Evolutionary conservation across 2,329 filamentous ascomycete species (phyloP).

Genomic region (Zarea fungicola): DNA sequence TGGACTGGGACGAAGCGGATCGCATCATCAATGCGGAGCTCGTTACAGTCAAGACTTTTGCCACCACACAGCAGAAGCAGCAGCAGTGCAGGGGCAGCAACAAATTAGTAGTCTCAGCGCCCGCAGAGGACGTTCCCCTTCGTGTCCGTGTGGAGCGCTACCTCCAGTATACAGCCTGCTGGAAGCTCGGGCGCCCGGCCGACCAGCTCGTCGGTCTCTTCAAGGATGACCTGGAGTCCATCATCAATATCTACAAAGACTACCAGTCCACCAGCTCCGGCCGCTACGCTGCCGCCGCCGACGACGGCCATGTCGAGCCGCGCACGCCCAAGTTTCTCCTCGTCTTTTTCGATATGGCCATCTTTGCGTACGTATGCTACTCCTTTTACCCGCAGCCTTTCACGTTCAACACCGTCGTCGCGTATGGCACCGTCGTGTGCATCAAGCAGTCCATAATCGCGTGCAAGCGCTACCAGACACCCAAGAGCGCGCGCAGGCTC

Average conservation of each 20-base stretch:
- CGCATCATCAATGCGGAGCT: slow-evolving; percentile 14
- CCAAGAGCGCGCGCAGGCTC: slow-evolving; percentile 16
- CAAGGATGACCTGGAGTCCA: slow-evolving; percentile 18
- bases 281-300: neutral
- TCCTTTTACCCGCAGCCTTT: slow-evolving; percentile 19
- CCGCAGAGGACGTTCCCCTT: slow-evolving; percentile 15
- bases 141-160: slow-evolving; percentile 16
- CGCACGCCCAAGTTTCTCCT: slow-evolving; percentile 17
- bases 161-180: slow-evolving; percentile 17
- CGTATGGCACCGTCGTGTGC: slow-evolving; percentile 18
- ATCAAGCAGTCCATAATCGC: slow-evolving; percentile 19
- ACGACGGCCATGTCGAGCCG: slow-evolving; percentile 17
- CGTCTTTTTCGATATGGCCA: slow-evolving; percentile 17
- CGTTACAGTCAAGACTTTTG: slow-evolving; percentile 6
- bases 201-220: slow-evolving; percentile 18
- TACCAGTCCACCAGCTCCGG: slow-evolving; percentile 12
- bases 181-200: slow-evolving; percentile 17
- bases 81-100: too few species aligned
- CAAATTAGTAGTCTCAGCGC: neutral
- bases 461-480: slow-evolving; percentile 19
- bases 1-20: slow-evolving; percentile 15
- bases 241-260: slow-evolving; percentile 18
- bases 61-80: too few species aligned
- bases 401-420: slow-evolving; percentile 20
- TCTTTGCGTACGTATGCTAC: slow-evolving; percentile 19